A percentile compares a stretch with the other conserved stretches of the same genome.
phyloP scores from a whole-genome alignment of 2,329 filamentous ascomycete genomes.

The Neopestalotiopsis sp. region DNA sequence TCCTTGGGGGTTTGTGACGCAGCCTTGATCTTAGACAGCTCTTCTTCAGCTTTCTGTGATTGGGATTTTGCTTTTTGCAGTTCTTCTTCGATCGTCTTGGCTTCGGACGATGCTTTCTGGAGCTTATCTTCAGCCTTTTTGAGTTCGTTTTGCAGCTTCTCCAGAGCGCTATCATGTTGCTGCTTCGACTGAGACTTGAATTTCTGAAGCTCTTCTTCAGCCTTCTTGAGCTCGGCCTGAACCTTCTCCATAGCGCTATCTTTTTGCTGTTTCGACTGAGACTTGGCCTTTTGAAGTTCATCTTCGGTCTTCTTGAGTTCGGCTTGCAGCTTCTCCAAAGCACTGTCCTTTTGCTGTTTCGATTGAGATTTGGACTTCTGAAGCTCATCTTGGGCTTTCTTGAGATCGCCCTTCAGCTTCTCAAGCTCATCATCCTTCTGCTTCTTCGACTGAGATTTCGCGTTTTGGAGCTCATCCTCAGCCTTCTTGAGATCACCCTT shows the following conservation, averaged over 20 bases:
- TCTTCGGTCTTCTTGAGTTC: slow-evolving; percentile 13
- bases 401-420: slow-evolving; percentile 34
- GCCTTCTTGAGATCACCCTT: slow-evolving; percentile 15
- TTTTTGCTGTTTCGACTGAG: not conserved
- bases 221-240: slow-evolving; percentile 16
- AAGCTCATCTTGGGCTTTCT: slow-evolving; percentile 25
- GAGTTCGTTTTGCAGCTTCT: slow-evolving; percentile 34
- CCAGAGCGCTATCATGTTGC: slow-evolving; percentile 45
- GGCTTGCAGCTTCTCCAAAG: slow-evolving; percentile 35
- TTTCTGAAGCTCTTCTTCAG: slow-evolving; percentile 42
- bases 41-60: not conserved
- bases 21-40: not conserved
- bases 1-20: slow-evolving; percentile 45
- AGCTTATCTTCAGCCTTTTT: slow-evolving; percentile 25
- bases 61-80: not conserved
- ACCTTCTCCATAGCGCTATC: slow-evolving; percentile 18
- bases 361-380: slow-evolving; percentile 38
- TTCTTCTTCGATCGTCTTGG: not conserved
- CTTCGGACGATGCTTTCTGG: slow-evolving; percentile 21
- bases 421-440: slow-evolving; percentile 46
- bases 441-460: slow-evolving; percentile 44
- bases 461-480: slow-evolving; percentile 42
- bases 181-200: slow-evolving; percentile 44
- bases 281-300: not conserved
- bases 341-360: slow-evolving; percentile 49